Evolutionary conservation across 257 asterid genomes (phyloP).

Genomic region (Paulownia fortunei): DNA sequence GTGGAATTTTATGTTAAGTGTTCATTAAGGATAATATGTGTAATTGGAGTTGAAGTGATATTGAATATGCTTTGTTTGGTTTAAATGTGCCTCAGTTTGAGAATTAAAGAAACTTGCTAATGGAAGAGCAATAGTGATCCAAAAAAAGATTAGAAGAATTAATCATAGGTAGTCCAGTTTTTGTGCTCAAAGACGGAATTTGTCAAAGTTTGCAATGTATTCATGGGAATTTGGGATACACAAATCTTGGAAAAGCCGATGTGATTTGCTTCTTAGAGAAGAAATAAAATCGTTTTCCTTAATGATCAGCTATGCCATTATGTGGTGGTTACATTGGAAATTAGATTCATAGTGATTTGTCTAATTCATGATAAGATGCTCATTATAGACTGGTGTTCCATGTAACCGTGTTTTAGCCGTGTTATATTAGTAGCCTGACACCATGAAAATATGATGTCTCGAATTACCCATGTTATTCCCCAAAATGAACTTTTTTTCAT

Average conservation of each 20-base stretch:
- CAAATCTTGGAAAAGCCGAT: not conserved
- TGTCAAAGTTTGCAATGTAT: not conserved
- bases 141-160: not conserved
- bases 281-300: not conserved
- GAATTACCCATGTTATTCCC: not conserved
- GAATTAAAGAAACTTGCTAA: not conserved
- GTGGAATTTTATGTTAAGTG: not conserved
- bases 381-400: not conserved
- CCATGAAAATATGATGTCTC: not conserved
- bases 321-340: constrained; percentile 2
- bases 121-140: not conserved
- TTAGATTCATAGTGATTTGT: not conserved
- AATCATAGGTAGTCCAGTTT: not conserved
- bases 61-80: constrained; percentile 2
- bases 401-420: not conserved
- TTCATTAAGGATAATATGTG: not conserved
- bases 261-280: not conserved
- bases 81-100: not conserved
- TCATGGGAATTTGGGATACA: not conserved
- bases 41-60: constrained; percentile 2
- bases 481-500: not conserved
- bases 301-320: not conserved
- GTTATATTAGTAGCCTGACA: not conserved
- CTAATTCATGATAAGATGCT: not conserved
- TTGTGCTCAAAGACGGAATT: not conserved